phyloP scores from a whole-genome alignment of 2,329 filamentous ascomycete species.

The Penicillium psychrosexuale region DNA sequence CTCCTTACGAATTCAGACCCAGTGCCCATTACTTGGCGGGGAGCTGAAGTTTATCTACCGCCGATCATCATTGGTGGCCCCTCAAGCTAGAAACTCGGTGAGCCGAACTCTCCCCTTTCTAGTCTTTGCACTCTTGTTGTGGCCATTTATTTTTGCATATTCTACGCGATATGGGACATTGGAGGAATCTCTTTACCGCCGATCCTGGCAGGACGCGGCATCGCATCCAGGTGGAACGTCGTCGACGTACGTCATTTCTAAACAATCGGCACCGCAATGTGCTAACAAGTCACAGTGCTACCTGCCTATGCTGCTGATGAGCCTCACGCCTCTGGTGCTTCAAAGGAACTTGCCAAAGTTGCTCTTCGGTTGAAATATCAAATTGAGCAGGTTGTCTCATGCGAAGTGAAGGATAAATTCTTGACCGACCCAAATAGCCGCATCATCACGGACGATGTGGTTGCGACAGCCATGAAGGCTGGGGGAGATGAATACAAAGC shows the following conservation, averaged over 20 bases:
- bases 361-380: slow-evolving; percentile 87
- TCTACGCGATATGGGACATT: slow-evolving; percentile 35
- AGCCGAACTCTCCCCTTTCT: background rate
- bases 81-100: background rate
- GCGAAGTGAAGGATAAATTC: slow-evolving; percentile 74
- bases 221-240: slow-evolving; percentile 37
- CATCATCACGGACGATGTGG: slow-evolving; percentile 75
- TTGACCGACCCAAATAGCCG: slow-evolving; percentile 79
- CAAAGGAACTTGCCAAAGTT: slow-evolving; percentile 80
- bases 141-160: background rate
- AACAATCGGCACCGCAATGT: background rate
- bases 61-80: slow-evolving; percentile 4
- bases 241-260: slow-evolving; percentile 39
- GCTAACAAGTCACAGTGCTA: slow-evolving; percentile 38
- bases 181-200: slow-evolving; percentile 34
- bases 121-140: background rate
- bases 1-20: background rate
- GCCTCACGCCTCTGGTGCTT: slow-evolving; percentile 63
- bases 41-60: slow-evolving; percentile 9
- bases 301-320: slow-evolving; percentile 41
- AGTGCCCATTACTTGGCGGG: background rate
- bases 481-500: slow-evolving; percentile 70
- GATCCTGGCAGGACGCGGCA: slow-evolving; percentile 29
- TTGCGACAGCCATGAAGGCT: slow-evolving; percentile 76
- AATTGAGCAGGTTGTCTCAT: slow-evolving; percentile 83